These are phyloP conservation scores for Haplosporangium sp. DNA, from an alignment of 371 early-diverging fungal genomes.

Conservation along the genomic window DNA sequence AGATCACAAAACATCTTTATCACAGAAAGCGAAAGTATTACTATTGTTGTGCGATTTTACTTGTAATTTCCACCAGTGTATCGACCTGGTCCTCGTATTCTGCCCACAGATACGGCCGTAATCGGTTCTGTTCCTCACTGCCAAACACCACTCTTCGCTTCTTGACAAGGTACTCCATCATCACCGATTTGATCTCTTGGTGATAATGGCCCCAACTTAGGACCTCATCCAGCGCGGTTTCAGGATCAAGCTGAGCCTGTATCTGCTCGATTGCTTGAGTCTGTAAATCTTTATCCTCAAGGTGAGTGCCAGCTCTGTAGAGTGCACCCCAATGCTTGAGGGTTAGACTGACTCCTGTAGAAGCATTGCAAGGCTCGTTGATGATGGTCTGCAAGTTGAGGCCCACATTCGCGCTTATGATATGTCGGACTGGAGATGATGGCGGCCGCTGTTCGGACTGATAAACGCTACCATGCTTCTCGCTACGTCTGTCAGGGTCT, in stretches of 20 bases:
- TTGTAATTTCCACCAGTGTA: constrained; percentile 40
- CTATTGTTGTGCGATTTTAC: constrained; percentile 39
- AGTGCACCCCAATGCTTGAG: constrained; percentile 35
- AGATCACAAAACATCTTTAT: too few species aligned
- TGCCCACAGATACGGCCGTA: constrained; percentile 43
- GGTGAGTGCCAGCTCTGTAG: constrained; percentile 20
- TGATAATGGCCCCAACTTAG: constrained; percentile 38
- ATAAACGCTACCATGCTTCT: neutral
- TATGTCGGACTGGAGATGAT: constrained; percentile 2
- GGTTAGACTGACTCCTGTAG: too few species aligned
- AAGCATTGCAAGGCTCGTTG: too few species aligned
- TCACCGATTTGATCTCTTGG: constrained; percentile 29
- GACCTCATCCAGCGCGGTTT: constrained; percentile 34
- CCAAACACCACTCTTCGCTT: constrained; percentile 40
- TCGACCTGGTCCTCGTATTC: constrained; percentile 40
- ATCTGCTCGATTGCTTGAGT: constrained; percentile 16
- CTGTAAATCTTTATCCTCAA: constrained; percentile 33
- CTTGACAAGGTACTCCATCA: constrained; percentile 35
- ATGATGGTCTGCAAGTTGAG: constrained; percentile 27
- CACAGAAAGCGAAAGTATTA: too few species aligned
- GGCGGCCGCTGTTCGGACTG: neutral
- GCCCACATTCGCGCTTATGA: constrained; percentile 32
- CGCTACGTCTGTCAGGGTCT: neutral
- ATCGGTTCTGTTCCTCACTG: constrained; percentile 20
- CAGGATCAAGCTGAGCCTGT: constrained; percentile 20